Evolutionary conservation across 2,329 filamentous ascomycete genomes (phyloP).

Genomic region (Paradendryphiella salina): DNA sequence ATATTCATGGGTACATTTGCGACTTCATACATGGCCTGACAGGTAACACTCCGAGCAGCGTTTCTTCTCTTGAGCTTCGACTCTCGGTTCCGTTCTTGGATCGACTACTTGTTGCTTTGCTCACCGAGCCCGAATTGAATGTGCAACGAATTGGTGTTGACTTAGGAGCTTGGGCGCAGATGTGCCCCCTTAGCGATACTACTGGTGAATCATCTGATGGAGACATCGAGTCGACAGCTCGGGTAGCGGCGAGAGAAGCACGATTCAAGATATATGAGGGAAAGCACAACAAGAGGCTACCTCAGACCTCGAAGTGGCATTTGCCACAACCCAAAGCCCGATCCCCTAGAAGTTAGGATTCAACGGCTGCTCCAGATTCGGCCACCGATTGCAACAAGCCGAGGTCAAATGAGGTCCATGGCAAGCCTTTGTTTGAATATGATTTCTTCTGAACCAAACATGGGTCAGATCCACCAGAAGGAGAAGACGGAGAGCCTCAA

Average conservation of each 20-base stretch:
- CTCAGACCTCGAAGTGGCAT: slow-evolving; percentile 8
- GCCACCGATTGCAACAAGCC: too few species aligned
- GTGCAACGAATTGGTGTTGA: slow-evolving; percentile 30
- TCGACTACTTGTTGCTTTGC: slow-evolving; percentile 15
- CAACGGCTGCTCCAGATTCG: too few species aligned
- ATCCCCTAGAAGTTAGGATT: neutral
- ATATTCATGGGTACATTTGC: neutral
- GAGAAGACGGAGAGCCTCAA: too few species aligned
- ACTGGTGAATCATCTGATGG: neutral
- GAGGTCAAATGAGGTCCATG: too few species aligned
- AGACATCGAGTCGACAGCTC: slow-evolving; percentile 4
- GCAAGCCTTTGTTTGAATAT: too few species aligned
- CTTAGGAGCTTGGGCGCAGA: slow-evolving; percentile 34
- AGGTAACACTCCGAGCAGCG: slow-evolving; percentile 7
- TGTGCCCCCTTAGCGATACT: slow-evolving; percentile 14
- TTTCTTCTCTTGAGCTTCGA: slow-evolving; percentile 27
- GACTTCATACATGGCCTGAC: slow-evolving; percentile 7
- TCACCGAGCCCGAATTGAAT: neutral
- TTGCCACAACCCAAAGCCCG: slow-evolving; percentile 1
- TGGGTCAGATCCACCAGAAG: neutral
- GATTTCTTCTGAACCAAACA: too few species aligned
- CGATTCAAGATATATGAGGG: slow-evolving; percentile 8
- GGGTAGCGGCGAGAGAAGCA: neutral
- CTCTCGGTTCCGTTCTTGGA: slow-evolving; percentile 21
- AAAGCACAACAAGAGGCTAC: slow-evolving; percentile 5